Evolutionary conservation across 306 rosid genomes (phyloP).

Genomic region (Castanea mollissima): DNA sequence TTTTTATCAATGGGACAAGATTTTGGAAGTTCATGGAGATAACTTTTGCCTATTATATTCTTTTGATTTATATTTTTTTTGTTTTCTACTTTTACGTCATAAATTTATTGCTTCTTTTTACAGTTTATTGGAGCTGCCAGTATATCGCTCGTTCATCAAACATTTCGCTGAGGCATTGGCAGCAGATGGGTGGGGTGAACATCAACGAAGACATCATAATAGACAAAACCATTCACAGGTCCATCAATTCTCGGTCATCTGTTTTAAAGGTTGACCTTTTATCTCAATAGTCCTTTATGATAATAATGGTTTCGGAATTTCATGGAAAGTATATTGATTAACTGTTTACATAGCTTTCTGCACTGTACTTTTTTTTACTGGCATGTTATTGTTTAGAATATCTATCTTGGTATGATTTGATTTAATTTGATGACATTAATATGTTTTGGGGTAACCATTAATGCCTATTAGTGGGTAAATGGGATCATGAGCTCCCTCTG

Average conservation of each 20-base stretch:
- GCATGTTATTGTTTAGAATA: background rate
- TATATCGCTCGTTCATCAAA: constrained; percentile 85
- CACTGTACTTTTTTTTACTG: constrained; percentile 8
- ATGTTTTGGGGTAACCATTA: background rate
- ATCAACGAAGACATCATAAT: constrained; percentile 77
- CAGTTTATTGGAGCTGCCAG: constrained; percentile 98
- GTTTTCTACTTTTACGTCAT: background rate
- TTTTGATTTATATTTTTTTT: background rate
- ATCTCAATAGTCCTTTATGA: background rate
- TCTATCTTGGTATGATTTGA: background rate
- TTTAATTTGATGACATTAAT: background rate
- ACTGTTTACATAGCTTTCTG: background rate
- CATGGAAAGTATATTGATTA: background rate
- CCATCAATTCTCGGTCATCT: constrained; percentile 83
- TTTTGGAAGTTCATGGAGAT: background rate
- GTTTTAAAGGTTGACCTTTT: constrained; percentile 70
- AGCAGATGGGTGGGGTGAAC: constrained; percentile 87
- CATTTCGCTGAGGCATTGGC: constrained; percentile 82
- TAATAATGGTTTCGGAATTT: constrained; percentile 14
- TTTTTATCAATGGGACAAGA: background rate
- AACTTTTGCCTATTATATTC: constrained; percentile 2
- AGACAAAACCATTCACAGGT: constrained; percentile 80
- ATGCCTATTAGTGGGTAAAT: background rate
- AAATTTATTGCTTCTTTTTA: constrained; percentile 3
- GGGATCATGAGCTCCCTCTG: constrained; percentile 4